Percentiles rank a stretch among this genome's conserved stretches.
Evolutionary conservation across 2,329 filamentous ascomycete genomes (phyloP).

Genomic region (Fusarium floridanum): DNA sequence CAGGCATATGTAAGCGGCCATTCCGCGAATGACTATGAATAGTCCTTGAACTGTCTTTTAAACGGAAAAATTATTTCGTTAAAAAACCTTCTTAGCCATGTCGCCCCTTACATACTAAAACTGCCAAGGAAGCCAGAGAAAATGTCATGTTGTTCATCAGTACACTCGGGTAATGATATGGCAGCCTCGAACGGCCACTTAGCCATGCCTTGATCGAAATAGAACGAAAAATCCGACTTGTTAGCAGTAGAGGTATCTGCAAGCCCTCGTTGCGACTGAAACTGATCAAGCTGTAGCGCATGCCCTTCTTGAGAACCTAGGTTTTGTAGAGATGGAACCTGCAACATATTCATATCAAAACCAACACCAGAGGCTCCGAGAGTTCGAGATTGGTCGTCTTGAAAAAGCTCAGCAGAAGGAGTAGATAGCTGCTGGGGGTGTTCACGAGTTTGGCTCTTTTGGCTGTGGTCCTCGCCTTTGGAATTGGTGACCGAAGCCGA

Average conservation of each 20-base stretch:
- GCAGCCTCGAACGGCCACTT: background rate
- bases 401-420: background rate
- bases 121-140: background rate
- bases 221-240: background rate
- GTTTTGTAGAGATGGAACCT: background rate
- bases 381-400: background rate
- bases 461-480: background rate
- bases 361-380: background rate
- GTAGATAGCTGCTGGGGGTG: too few relatives aligned
- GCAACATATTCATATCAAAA: background rate
- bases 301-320: background rate
- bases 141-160: background rate
- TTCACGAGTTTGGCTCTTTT: background rate
- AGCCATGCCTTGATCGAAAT: background rate
- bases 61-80: background rate
- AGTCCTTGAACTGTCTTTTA: background rate
- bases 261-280: background rate
- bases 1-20: background rate
- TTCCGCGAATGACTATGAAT: background rate
- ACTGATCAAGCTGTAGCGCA: background rate
- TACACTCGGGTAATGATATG: background rate
- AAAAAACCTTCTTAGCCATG: background rate
- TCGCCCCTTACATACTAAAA: background rate
- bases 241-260: background rate
- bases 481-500: background rate